Conservation (phyloP, 2,329 filamentous ascomycete genomes). For the Fusarium metavorans region DNA sequence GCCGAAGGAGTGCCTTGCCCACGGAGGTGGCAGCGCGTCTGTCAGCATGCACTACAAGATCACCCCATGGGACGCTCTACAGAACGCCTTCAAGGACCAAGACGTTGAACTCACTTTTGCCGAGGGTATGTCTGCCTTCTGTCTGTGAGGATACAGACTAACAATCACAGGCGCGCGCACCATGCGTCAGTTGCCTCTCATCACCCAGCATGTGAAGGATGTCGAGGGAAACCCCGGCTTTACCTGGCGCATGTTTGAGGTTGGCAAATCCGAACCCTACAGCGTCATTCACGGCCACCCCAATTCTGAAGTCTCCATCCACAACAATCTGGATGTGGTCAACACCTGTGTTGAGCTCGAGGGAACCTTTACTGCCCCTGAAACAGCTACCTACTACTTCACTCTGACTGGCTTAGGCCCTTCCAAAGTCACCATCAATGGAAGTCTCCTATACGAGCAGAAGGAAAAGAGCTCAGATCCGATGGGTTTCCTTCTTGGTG, state of each 20-base stretch:
- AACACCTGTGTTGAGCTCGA: slow-evolving; percentile 34
- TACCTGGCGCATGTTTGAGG: slow-evolving; percentile 37
- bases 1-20: slow-evolving; percentile 44
- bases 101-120: slow-evolving; percentile 38
- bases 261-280: slow-evolving; percentile 27
- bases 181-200: slow-evolving; percentile 21
- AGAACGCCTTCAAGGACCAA: slow-evolving; percentile 28
- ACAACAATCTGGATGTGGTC: slow-evolving; percentile 12
- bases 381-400: slow-evolving; percentile 44
- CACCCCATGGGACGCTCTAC: slow-evolving; percentile 45
- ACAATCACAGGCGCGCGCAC: slow-evolving; percentile 12
- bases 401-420: slow-evolving; percentile 43
- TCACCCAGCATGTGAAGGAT: slow-evolving; percentile 35
- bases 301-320: slow-evolving; percentile 29
- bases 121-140: too few relatives aligned
- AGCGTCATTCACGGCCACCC: slow-evolving; percentile 32
- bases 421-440: slow-evolving; percentile 41
- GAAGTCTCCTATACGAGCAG: slow-evolving; percentile 43
- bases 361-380: slow-evolving; percentile 40
- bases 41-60: slow-evolving; percentile 47
- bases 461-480: slow-evolving; percentile 40
- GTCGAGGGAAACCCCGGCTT: slow-evolving; percentile 44
- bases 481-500: slow-evolving; percentile 47
- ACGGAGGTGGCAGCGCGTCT: slow-evolving; percentile 31
- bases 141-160: neutral